phyloP scores from a whole-genome alignment of 176 grass and related monocot species.

The Pharus latifolius region DNA sequence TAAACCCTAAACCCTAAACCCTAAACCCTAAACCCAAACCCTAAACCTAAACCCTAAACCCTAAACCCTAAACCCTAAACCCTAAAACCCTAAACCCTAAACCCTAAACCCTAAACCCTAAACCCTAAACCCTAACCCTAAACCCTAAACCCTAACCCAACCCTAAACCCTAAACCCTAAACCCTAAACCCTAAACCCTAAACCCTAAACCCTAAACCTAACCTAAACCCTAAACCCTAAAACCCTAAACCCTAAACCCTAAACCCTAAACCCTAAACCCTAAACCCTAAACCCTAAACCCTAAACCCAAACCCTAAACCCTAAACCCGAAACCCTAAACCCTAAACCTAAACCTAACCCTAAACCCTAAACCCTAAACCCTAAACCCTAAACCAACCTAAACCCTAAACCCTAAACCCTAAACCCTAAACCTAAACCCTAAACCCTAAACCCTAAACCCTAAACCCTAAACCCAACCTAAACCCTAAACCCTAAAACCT shows the following conservation, averaged over 20 bases:
- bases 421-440: neutral
- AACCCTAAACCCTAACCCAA: neutral
- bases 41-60: conserved; percentile 6
- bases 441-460: neutral
- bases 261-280: neutral
- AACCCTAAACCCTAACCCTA: neutral
- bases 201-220: neutral
- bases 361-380: conserved; percentile 1
- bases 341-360: neutral
- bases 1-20: conserved; percentile 13
- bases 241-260: neutral
- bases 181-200: conserved; percentile 10
- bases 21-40: conserved; percentile 5
- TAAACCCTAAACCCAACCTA: neutral
- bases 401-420: neutral
- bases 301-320: neutral
- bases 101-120: conserved; percentile 12
- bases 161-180: neutral
- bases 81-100: neutral
- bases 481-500: conserved; percentile 1
- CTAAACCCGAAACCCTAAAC: neutral
- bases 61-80: conserved; percentile 13
- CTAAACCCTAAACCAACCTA: neutral
- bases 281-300: neutral
- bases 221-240: neutral